Percentiles rank a stretch among this genome's conserved stretches.
Evolutionary conservation across 768 basidiomycete species (phyloP).

Genomic region (Tephrocybe rancida): DNA sequence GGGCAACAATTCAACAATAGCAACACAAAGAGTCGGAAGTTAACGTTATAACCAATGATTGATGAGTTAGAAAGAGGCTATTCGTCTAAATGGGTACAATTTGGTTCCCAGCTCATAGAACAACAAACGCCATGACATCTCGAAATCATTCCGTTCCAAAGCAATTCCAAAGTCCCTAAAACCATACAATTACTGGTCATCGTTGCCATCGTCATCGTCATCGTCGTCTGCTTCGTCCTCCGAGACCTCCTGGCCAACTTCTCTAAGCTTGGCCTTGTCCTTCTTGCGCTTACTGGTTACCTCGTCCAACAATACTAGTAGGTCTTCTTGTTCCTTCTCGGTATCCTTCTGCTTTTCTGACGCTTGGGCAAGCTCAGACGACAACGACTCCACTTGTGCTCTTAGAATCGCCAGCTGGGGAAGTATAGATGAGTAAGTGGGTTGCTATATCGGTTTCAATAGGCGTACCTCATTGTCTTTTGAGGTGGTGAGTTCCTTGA

Average conservation of each 20-base stretch:
- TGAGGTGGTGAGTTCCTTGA: conserved; percentile 44
- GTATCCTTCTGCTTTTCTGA: conserved; percentile 76
- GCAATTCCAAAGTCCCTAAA: neutral
- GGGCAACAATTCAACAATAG: no score
- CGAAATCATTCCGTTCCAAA: neutral
- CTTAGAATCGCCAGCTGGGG: conserved; percentile 48
- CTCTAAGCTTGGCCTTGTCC: conserved; percentile 80
- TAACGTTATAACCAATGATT: no score
- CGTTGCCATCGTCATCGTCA: conserved; percentile 52
- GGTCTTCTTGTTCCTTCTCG: conserved; percentile 96
- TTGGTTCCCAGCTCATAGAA: neutral
- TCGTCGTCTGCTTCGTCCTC: conserved; percentile 85
- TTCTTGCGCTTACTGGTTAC: conserved; percentile 79
- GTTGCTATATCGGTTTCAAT: neutral
- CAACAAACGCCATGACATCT: neutral
- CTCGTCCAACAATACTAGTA: conserved; percentile 92
- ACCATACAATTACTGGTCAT: conserved; percentile 30
- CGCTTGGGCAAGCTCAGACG: conserved; percentile 48
- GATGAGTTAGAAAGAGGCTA: no score
- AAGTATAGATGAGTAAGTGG: neutral
- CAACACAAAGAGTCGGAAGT: no score
- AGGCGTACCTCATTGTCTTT: conserved; percentile 39
- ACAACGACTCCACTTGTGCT: conserved; percentile 46
- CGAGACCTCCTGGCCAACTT: conserved; percentile 82
- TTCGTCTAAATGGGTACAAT: neutral